Conservation (phyloP, 2,329 filamentous ascomycete species). For the Fusarium newnesense region DNA sequence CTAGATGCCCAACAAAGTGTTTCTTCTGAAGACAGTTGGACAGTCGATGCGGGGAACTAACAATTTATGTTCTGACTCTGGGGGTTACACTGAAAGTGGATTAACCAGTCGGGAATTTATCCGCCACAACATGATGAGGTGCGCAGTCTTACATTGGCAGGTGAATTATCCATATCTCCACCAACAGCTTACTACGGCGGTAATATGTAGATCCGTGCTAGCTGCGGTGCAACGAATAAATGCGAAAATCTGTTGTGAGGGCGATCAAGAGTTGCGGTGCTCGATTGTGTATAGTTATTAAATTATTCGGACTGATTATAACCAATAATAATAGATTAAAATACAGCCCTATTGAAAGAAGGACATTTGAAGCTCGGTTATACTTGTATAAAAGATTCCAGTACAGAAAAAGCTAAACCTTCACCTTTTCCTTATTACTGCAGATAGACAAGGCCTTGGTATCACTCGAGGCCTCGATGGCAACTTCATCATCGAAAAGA, state of each 20-base stretch:
- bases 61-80: background rate
- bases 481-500: background rate
- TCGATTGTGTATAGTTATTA: no score
- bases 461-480: background rate
- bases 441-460: background rate
- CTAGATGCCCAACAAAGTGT: background rate
- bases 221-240: background rate
- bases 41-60: background rate
- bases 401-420: background rate
- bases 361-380: rapidly evolving
- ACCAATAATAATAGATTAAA: no score
- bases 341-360: rapidly evolving
- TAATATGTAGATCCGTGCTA: background rate
- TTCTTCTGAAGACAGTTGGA: rapidly evolving
- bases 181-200: background rate
- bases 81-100: background rate
- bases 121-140: background rate
- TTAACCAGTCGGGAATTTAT: background rate
- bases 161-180: background rate
- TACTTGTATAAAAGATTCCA: background rate
- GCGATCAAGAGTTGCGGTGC: rapidly evolving
- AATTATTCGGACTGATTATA: rapidly evolving
- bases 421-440: background rate
- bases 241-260: background rate
- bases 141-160: background rate